phyloP scores from a whole-genome alignment of 83 land plant species.

The Isoetes engelmannii region DNA sequence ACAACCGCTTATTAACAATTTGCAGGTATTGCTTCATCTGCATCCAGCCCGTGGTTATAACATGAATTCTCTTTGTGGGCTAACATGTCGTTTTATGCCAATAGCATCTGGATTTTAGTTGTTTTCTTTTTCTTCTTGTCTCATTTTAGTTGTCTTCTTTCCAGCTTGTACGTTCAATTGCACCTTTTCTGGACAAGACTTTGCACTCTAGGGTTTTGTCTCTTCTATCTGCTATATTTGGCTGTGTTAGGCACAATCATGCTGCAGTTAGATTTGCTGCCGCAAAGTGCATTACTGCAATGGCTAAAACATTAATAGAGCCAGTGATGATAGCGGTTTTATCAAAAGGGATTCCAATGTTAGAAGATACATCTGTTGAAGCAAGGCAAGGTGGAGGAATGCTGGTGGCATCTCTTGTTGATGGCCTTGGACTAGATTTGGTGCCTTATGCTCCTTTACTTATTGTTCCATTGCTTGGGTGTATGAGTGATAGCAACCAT shows the following conservation, averaged over 20 bases:
- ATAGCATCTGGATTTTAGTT: no score
- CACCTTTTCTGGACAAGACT: slow-evolving; percentile 53
- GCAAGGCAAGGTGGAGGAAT: slow-evolving; percentile 99
- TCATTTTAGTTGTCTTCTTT: not conserved
- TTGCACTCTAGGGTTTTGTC: slow-evolving; percentile 52
- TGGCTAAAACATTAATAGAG: slow-evolving; percentile 70
- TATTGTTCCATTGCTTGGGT: slow-evolving; percentile 88
- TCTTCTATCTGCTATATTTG: slow-evolving; percentile 80
- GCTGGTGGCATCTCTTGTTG: slow-evolving; percentile 78
- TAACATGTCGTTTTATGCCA: no score
- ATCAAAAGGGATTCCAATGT: slow-evolving; percentile 71
- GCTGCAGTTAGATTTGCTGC: slow-evolving; percentile 84
- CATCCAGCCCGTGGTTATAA: no score
- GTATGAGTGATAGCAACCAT: slow-evolving; percentile 84
- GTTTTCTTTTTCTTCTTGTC: not conserved
- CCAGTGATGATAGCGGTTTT: slow-evolving; percentile 70
- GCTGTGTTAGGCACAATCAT: slow-evolving; percentile 77
- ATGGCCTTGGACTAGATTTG: slow-evolving; percentile 71
- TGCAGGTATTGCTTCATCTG: slow-evolving; percentile 38
- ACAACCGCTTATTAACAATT: slow-evolving; percentile 81
- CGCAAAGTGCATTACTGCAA: slow-evolving; percentile 78
- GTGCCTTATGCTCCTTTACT: slow-evolving; percentile 83
- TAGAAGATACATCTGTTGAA: slow-evolving; percentile 60
- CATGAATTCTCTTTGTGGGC: no score
- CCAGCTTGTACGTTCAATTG: slow-evolving; percentile 73